Evolutionary conservation across 805 yeast genomes (phyloP).

Genomic region (Candida wancherniae): DNA sequence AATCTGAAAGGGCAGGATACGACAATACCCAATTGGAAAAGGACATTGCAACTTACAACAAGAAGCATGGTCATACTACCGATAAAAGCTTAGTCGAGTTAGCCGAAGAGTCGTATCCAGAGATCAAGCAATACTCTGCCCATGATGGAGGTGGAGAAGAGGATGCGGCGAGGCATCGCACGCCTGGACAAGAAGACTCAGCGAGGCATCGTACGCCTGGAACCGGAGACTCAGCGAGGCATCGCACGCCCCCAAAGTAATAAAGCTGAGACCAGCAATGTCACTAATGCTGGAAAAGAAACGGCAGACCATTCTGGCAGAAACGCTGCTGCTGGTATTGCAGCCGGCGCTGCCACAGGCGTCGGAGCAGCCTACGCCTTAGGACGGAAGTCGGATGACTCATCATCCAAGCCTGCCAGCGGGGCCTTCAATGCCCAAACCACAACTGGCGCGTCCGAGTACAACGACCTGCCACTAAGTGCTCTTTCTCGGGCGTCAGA

Average conservation of each 20-base stretch:
- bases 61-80: conserved; percentile 20
- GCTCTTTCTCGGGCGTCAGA: too few species aligned
- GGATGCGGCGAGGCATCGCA: conserved; percentile 4
- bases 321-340: conserved; percentile 8
- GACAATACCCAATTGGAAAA: conserved; percentile 19
- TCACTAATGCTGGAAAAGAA: too few species aligned
- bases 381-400: too few species aligned
- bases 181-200: background rate
- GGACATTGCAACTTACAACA: conserved; percentile 24
- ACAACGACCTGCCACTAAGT: too few species aligned
- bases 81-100: conserved; percentile 25
- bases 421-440: too few species aligned
- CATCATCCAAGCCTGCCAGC: background rate
- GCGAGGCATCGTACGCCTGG: too few species aligned
- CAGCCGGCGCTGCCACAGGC: conserved; percentile 3
- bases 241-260: conserved; percentile 7
- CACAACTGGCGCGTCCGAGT: too few species aligned
- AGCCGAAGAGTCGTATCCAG: conserved; percentile 22
- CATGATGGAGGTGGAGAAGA: conserved; percentile 12
- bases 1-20: conserved; percentile 6
- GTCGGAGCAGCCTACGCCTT: background rate
- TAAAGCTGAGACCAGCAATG: background rate
- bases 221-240: conserved; percentile 6
- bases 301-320: too few species aligned
- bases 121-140: conserved; percentile 14